Conservation (phyloP, 176 grass and related monocot species). For the Musa beccarii region DNA sequence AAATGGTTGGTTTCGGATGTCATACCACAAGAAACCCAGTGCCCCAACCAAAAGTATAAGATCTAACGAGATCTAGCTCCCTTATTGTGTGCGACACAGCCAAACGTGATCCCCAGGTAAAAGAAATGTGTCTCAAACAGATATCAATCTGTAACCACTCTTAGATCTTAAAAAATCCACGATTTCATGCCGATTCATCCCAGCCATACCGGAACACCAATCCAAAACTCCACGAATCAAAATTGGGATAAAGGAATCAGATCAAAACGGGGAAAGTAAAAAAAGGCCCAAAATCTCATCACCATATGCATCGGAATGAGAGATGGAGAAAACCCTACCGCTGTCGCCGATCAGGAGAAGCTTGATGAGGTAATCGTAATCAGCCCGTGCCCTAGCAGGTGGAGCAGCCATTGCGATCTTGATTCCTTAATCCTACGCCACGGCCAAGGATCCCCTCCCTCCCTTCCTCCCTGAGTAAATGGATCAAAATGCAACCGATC, state of each 20-base stretch:
- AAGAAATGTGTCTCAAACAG: neutral
- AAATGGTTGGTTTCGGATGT: neutral
- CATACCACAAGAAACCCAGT: neutral
- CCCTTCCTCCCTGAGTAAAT: neutral
- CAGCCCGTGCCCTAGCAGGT: slow-evolving; percentile 57
- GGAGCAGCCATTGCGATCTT: slow-evolving; percentile 41
- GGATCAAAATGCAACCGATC: neutral
- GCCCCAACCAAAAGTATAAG: neutral
- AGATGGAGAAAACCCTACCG: slow-evolving; percentile 35
- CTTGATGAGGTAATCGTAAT: slow-evolving; percentile 84
- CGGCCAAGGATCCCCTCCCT: neutral
- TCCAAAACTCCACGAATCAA: neutral
- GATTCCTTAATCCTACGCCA: neutral
- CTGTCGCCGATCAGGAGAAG: slow-evolving; percentile 89
- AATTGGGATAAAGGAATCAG: neutral
- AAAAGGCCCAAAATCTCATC: no score
- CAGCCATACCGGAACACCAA: neutral
- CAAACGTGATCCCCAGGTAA: neutral
- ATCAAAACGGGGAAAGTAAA: neutral
- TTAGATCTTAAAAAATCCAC: neutral
- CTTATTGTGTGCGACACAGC: neutral
- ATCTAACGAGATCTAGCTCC: neutral
- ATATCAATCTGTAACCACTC: neutral
- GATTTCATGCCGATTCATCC: neutral
- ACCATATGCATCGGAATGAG: neutral